Base-by-base conservation (phyloP, 805 yeast genomes). In the Saturnispora mendoncae region DNA sequence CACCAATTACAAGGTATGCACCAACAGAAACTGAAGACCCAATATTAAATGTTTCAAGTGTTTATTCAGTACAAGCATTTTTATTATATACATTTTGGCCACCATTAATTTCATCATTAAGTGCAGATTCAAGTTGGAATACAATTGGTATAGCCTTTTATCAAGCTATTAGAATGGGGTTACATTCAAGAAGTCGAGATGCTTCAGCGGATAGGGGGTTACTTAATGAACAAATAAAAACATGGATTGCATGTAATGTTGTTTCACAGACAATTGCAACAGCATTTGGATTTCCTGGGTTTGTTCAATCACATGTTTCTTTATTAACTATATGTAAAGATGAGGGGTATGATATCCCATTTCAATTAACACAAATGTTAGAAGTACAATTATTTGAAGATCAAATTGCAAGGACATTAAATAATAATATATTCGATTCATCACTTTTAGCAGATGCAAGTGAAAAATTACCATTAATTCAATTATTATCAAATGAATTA, bases 101-200 rank as follows among this genome's bases (percentile, higher is more conserved):
- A 0, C 96, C 97, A 3, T 71, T 88, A 29, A 85, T 96, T 0
- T 86, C 97, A 0, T 87, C 97, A 0, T 69, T 92, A 36, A 84
- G 94, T 60, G 95, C 97, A 0, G 97, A 92, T 56, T 82, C 95
- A 6, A 82, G 95, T 4, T 90, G 97, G 95, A 85, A 84, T 56
- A 85, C 97, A 1, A 80, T 86, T 18, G 97, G 97, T 0, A 79
- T 85, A 35, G 97, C 97, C 4, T 68, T 87, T 52, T 85, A 84
- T 60, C 95, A 86, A 55, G 97, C 97, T 0, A 81, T 88, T 26
- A 66, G 97, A 41, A 83, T 90, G 13, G 97, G 98, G 0, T 66
- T 92, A 21, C 95, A 92, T 54, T 72, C 87, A 18, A 92, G 87
- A 0, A 90, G 84, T 17, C 69, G 65, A 28, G 64, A 66, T 57